Percentiles rank a stretch among this genome's conserved stretches.
phyloP scores from a whole-genome alignment of 2,329 filamentous ascomycete genomes.

The Neofusicoccum laricinum region DNA sequence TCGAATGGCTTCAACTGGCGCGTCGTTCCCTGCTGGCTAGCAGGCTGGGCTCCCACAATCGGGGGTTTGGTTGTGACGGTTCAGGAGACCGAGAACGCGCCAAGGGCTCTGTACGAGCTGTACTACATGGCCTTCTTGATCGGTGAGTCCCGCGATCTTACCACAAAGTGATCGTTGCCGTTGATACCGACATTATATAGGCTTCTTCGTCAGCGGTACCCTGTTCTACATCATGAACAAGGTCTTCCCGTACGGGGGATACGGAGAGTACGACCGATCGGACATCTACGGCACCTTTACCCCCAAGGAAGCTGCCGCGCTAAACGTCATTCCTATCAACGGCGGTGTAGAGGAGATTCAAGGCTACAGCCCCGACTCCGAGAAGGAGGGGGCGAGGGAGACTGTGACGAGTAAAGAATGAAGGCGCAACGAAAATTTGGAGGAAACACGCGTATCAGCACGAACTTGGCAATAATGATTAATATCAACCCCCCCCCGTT shows the following conservation, averaged over 20 bases:
- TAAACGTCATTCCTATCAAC: constrained; percentile 33
- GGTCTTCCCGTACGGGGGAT: constrained; percentile 38
- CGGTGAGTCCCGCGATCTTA: constrained; percentile 27
- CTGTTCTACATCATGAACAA: constrained; percentile 36
- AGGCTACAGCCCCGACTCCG: not conserved
- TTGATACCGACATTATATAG: constrained; percentile 22
- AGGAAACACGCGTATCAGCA: not conserved
- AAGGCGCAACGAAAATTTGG: not conserved
- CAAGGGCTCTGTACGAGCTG: constrained; percentile 40
- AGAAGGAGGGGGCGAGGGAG: not conserved
- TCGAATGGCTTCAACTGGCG: constrained; percentile 45
- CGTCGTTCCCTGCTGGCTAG: constrained; percentile 43
- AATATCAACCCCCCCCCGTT: not conserved
- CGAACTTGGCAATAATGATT: not conserved
- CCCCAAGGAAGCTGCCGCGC: constrained; percentile 38
- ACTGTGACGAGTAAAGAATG: not conserved
- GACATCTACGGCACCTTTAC: constrained; percentile 49
- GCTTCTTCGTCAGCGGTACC: constrained; percentile 39
- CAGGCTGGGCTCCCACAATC: constrained; percentile 45
- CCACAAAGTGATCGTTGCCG: not conserved
- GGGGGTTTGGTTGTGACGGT: constrained; percentile 40
- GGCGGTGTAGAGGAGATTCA: constrained; percentile 17
- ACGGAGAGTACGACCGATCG: constrained; percentile 44
- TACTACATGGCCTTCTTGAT: constrained; percentile 50
- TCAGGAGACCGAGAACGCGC: constrained; percentile 29